Base-by-base conservation (phyloP, 148 eudicot genomes). In the Camellia lanceoleosa region DNA sequence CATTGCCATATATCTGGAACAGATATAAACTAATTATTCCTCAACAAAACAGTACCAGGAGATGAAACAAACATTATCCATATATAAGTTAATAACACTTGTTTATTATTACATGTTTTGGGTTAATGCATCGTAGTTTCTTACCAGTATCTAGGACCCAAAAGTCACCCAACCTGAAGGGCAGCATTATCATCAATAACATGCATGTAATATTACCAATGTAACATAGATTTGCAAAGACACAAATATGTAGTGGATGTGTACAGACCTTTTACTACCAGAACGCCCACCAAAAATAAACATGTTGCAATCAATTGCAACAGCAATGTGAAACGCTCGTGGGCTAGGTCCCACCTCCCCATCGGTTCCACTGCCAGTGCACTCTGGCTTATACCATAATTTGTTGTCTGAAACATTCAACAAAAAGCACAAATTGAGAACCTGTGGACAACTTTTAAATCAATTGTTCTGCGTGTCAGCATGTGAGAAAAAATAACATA, bases 131-230 rank as follows among this genome's bases (percentile, higher is more conserved):
- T 43, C 49, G 55, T 54, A 15, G 13, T 11, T 43, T 16, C 74
- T 84, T 81, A 94, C 99, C 99, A 42, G 99, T 97, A 86, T 97
- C 99, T 75, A 97, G 83, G 75, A 97, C 97, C 99, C 99, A 97
- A 86, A 97, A 97, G 88, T 97, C 99, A 66, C 99, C 99, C 83
- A 94, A 87, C 92, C 99, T 96, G 99, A 80, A 81, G 70, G 19
- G 15, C 8, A 75, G 78, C 52, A 55, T 13, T 38, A 30, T 75
- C 16, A 73, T 71, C 80, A 82, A 55, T 73, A 61, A 41, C 78
- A 78, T 44, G 65, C 55, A 60, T 41, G 58, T 49, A 4, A 58
- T 56, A 52, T 44, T 0, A 47, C 14, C 67, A 58, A 42, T 46
- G 43, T 6, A 81, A 74, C 61, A 68, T 44, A 4, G 41, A 74